phyloP scores from a whole-genome alignment of 1,284 basidiomycete species.

The Fomitopsis palustris region DNA sequence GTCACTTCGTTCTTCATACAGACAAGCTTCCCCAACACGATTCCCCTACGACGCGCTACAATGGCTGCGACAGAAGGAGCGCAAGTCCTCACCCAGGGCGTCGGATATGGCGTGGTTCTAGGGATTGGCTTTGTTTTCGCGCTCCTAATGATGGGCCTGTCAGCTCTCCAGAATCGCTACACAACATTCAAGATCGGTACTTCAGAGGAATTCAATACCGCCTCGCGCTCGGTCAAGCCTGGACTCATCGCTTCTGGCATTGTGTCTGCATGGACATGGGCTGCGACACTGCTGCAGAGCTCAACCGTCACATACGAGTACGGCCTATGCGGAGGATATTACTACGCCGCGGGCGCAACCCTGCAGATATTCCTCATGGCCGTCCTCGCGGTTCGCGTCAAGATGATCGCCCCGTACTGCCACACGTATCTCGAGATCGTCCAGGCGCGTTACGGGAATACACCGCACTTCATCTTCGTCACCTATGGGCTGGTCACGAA shows the following conservation, averaged over 20 bases:
- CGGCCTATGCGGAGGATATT: constrained; percentile 28
- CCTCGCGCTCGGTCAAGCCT: constrained; percentile 41
- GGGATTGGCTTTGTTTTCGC: constrained; percentile 16
- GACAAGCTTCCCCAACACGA: not conserved
- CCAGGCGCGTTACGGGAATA: constrained; percentile 9
- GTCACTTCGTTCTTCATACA: not conserved
- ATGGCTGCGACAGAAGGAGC: constrained; percentile 8
- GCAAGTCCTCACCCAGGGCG: constrained; percentile 14
- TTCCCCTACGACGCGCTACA: not conserved
- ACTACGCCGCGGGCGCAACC: constrained; percentile 16
- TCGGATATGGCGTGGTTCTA: constrained; percentile 15
- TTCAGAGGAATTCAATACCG: constrained; percentile 45
- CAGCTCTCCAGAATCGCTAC: constrained; percentile 12
- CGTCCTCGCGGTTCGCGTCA: constrained; percentile 28
- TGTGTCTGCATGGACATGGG: constrained; percentile 37
- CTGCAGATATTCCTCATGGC: constrained; percentile 45
- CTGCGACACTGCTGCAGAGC: constrained; percentile 31
- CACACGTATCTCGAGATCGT: constrained; percentile 20
- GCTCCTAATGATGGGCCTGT: constrained; percentile 15
- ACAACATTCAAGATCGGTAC: constrained; percentile 19
- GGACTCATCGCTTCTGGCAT: constrained; percentile 55
- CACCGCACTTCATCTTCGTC: constrained; percentile 5
- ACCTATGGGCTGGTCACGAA: constrained; percentile 28
- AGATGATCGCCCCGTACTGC: constrained; percentile 19
- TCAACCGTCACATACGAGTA: constrained; percentile 35